phyloP scores from a whole-genome alignment of 2,329 filamentous ascomycete genomes.

The Claviceps quebecensis region DNA sequence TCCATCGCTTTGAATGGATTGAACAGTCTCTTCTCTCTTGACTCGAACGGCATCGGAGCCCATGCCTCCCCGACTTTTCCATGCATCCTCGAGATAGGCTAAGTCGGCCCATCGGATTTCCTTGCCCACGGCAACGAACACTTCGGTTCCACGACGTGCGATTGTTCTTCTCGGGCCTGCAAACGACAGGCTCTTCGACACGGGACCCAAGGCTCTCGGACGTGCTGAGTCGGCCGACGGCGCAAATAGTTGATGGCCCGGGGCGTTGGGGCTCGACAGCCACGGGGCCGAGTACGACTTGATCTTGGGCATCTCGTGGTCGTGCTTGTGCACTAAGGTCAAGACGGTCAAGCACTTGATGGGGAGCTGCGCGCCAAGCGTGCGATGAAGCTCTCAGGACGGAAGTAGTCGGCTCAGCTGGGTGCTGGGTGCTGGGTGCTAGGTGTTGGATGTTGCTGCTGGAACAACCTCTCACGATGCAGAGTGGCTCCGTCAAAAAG shows the following conservation, averaged over 20 bases:
- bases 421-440: too few relatives aligned
- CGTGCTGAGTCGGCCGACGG: slow-evolving; percentile 25
- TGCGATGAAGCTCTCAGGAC: too few relatives aligned
- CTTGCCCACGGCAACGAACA: slow-evolving; percentile 78
- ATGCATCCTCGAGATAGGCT: slow-evolving; percentile 56
- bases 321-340: not conserved
- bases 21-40: slow-evolving; percentile 33
- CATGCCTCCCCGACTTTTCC: slow-evolving; percentile 17
- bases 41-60: slow-evolving; percentile 21
- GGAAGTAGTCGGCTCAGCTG: too few relatives aligned
- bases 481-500: too few relatives aligned
- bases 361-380: too few relatives aligned
- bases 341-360: not conserved
- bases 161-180: slow-evolving; percentile 50
- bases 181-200: slow-evolving; percentile 27
- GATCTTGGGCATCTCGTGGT: slow-evolving; percentile 60
- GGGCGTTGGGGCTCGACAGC: slow-evolving; percentile 58
- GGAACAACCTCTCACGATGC: too few relatives aligned
- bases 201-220: slow-evolving; percentile 24
- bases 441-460: too few relatives aligned
- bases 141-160: slow-evolving; percentile 67
- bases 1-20: slow-evolving; percentile 20
- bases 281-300: slow-evolving; percentile 76
- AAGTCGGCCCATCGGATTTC: slow-evolving; percentile 89
- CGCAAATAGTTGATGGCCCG: slow-evolving; percentile 67